phyloP scores from a whole-genome alignment of 805 yeast genomes.

The Ogataea trehaloabstinens region DNA sequence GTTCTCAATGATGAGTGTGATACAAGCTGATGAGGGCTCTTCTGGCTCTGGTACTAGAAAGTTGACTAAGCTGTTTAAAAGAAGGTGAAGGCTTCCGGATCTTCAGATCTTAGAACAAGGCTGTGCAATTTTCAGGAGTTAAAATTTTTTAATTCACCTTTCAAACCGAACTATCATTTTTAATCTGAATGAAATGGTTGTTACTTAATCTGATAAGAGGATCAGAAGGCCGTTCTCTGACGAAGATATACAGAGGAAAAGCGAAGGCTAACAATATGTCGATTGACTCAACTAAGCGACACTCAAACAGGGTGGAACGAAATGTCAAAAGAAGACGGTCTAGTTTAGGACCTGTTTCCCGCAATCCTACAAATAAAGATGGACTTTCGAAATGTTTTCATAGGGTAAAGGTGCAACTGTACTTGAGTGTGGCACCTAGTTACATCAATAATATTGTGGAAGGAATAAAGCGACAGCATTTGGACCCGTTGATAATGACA shows the following conservation, averaged over 20 bases:
- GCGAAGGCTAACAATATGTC: conserved; percentile 1
- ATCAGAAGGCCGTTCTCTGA: background rate
- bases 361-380: conserved; percentile 22
- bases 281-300: background rate
- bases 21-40: conserved; percentile 11
- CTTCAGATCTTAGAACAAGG: background rate
- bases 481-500: conserved; percentile 87
- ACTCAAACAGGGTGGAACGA: background rate
- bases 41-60: conserved; percentile 15
- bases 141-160: background rate
- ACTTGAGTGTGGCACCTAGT: conserved; percentile 86
- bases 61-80: conserved; percentile 29
- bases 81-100: too few relatives aligned
- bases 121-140: background rate
- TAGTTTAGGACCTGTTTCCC: conserved; percentile 10
- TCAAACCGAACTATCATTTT: conserved; percentile 3
- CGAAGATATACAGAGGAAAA: conserved; percentile 1
- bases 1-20: conserved; percentile 32
- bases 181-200: too few relatives aligned
- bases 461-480: conserved; percentile 84
- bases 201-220: too few relatives aligned
- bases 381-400: conserved; percentile 72
- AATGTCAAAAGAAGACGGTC: conserved; percentile 6
- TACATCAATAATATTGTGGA: conserved; percentile 64
- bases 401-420: conserved; percentile 56